phyloP scores from a whole-genome alignment of 805 yeast genomes.

The Grigorovia transvaalensis region DNA sequence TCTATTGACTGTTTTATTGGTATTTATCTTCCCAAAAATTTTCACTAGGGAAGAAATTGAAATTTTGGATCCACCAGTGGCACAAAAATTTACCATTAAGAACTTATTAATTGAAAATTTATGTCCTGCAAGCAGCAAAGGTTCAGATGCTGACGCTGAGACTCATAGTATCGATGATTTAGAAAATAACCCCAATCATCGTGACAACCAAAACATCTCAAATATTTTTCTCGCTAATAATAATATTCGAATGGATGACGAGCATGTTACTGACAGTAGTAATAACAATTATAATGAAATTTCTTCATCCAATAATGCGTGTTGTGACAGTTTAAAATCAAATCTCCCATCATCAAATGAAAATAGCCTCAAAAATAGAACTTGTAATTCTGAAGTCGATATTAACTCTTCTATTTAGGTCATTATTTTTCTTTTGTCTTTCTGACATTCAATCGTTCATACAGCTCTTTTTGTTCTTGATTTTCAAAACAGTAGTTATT shows the following conservation, averaged over 20 bases:
- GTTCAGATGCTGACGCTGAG: background rate
- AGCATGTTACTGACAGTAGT: too few species aligned
- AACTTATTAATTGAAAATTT: constrained; percentile 29
- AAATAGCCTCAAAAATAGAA: background rate
- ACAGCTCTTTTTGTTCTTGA: too few species aligned
- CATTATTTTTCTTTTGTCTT: background rate
- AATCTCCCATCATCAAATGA: background rate
- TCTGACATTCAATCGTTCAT: background rate
- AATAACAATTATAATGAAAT: background rate
- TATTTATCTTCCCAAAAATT: constrained; percentile 50
- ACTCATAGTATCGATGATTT: background rate
- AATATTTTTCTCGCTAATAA: too few species aligned
- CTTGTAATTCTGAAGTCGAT: background rate
- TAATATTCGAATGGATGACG: too few species aligned
- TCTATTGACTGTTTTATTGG: constrained; percentile 50
- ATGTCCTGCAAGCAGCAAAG: background rate
- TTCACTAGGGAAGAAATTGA: constrained; percentile 53
- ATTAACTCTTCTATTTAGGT: background rate
- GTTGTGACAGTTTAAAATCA: background rate
- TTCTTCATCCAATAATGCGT: background rate
- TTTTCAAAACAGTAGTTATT: too few species aligned
- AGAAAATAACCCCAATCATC: background rate
- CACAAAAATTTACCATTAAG: constrained; percentile 44
- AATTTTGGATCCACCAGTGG: constrained; percentile 56
- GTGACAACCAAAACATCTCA: background rate